phyloP scores from a whole-genome alignment of 1,139 yeast genomes.

The Geotrichum citri-aurantii region DNA sequence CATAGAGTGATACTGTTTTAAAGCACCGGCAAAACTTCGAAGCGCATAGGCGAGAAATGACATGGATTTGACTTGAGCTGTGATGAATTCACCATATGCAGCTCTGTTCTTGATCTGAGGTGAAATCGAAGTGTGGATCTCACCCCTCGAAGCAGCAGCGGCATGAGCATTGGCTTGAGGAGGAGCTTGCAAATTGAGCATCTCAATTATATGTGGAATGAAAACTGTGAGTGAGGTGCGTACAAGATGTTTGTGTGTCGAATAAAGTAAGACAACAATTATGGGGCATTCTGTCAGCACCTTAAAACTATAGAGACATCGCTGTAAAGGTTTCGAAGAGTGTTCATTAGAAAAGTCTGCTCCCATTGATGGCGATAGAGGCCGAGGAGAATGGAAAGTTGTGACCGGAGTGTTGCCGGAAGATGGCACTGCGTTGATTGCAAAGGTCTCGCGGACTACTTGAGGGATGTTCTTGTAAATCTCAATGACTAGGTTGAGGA shows the following conservation, averaged over 20 bases:
- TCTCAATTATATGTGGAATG: constrained; percentile 73
- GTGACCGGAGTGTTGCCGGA: constrained; percentile 22
- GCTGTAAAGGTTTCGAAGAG: constrained; percentile 39
- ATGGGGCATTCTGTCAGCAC: constrained; percentile 96
- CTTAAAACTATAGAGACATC: constrained; percentile 77
- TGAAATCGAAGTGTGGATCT: constrained; percentile 46
- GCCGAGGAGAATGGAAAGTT: constrained; percentile 37
- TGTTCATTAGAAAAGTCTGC: constrained; percentile 30
- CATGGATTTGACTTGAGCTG: constrained; percentile 97
- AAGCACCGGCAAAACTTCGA: constrained; percentile 69
- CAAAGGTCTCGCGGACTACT: constrained; percentile 63
- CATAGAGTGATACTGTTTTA: constrained; percentile 55
- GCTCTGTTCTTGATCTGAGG: constrained; percentile 73
- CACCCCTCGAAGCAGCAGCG: constrained; percentile 51
- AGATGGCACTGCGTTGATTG: constrained; percentile 27
- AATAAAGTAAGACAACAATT: constrained; percentile 85
- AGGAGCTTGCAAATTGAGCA: constrained; percentile 70
- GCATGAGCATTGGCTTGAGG: constrained; percentile 67
- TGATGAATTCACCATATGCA: constrained; percentile 80
- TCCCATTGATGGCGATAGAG: constrained; percentile 42
- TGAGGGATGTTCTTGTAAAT: constrained; percentile 77
- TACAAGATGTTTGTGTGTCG: constrained; percentile 76
- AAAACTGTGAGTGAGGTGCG: constrained; percentile 67
- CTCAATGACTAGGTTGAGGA: constrained; percentile 67
- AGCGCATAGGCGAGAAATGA: constrained; percentile 91